phyloP scores from a whole-genome alignment of 2,329 filamentous ascomycete genomes.

The Trichoderma cornu-damae region DNA sequence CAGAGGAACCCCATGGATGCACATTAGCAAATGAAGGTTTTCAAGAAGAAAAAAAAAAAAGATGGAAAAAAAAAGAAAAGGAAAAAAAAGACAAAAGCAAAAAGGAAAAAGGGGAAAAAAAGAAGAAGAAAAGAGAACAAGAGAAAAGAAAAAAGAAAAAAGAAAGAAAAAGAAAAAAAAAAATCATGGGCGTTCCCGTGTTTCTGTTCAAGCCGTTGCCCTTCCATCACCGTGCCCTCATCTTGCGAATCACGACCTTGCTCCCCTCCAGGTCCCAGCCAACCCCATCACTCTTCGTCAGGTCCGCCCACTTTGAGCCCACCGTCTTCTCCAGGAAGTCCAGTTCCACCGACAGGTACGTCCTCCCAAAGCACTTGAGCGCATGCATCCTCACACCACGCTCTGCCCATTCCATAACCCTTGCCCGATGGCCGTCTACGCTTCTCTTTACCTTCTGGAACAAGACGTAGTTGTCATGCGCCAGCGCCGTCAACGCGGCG shows the following conservation, averaged over 20 bases:
- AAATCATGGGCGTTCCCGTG: not conserved
- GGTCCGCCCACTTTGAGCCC: slow-evolving; percentile 64
- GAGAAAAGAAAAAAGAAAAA: too few relatives aligned
- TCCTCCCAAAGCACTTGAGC: slow-evolving; percentile 78
- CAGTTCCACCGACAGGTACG: slow-evolving; percentile 70
- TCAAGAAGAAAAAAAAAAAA: too few relatives aligned
- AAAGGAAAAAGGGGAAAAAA: too few relatives aligned
- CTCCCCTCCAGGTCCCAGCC: slow-evolving; percentile 77
- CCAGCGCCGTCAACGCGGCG: slow-evolving; percentile 61
- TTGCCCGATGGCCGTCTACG: slow-evolving; percentile 75
- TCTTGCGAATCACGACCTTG: slow-evolving; percentile 68
- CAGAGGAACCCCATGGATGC: not conserved
- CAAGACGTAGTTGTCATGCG: slow-evolving; percentile 74
- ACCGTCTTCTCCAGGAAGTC: slow-evolving; percentile 64
- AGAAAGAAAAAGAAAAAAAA: too few relatives aligned
- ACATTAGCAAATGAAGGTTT: not conserved
- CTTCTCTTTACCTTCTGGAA: slow-evolving; percentile 67
- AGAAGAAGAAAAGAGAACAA: too few relatives aligned
- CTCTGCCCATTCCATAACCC: slow-evolving; percentile 77
- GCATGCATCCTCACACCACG: slow-evolving; percentile 68
- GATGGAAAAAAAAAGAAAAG: too few relatives aligned
- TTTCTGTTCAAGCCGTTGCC: not conserved
- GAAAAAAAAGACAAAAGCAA: too few relatives aligned
- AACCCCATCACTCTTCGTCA: slow-evolving; percentile 64
- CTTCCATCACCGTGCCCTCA: slow-evolving; percentile 38